These are phyloP conservation scores for Vigna reflexopilosa DNA, from an alignment of 306 rosid genomes.

Conservation along the genomic window DNA sequence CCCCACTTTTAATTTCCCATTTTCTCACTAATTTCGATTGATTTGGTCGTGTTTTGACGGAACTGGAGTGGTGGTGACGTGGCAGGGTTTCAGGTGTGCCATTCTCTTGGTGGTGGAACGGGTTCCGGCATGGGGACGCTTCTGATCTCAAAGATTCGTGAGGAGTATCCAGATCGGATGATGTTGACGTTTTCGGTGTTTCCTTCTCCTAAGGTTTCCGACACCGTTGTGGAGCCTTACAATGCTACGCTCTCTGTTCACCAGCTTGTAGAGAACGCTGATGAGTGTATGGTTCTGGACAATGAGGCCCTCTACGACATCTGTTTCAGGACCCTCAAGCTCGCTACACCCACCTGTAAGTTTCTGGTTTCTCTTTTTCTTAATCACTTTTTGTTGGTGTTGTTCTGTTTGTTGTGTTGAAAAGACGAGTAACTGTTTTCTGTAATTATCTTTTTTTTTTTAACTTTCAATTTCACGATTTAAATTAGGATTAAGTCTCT, in stretches of 20 bases:
- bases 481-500: neutral
- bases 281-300: constrained; percentile 63
- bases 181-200: constrained; percentile 63
- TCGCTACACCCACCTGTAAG: constrained; percentile 55
- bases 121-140: constrained; percentile 65
- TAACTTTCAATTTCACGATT: constrained; percentile 11
- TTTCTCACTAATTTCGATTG: neutral
- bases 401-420: neutral
- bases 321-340: constrained; percentile 61
- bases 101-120: constrained; percentile 63
- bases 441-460: constrained; percentile 17
- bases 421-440: neutral
- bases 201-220: constrained; percentile 64
- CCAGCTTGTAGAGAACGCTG: constrained; percentile 63
- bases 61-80: neutral
- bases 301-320: constrained; percentile 64
- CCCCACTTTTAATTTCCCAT: neutral
- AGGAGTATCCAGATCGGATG: constrained; percentile 63
- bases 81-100: constrained; percentile 61
- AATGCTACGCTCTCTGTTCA: constrained; percentile 63
- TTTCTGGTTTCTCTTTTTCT: neutral
- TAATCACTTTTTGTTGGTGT: neutral
- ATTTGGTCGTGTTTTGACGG: neutral
- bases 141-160: constrained; percentile 59
- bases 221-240: constrained; percentile 62